A percentile compares a stretch with the other conserved stretches of the same genome.
phyloP scores from a whole-genome alignment of 2,329 filamentous ascomycete genomes.

The Gliomastix tumulicola region DNA sequence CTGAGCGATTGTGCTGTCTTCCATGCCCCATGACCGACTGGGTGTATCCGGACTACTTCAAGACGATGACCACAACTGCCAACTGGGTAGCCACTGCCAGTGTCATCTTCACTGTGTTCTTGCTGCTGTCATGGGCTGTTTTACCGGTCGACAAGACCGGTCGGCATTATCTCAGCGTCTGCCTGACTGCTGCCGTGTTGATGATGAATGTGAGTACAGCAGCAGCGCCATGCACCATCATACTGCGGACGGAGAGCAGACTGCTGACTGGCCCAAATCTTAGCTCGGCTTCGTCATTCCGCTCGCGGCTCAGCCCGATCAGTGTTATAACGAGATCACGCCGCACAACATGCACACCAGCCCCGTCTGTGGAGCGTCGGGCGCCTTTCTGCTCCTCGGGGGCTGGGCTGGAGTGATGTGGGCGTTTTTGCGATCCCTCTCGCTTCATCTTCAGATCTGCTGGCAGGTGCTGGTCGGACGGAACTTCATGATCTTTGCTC shows the following conservation, averaged over 20 bases:
- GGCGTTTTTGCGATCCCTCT: slow-evolving; percentile 84
- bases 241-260: neutral
- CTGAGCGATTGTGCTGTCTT: slow-evolving; percentile 66
- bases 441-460: slow-evolving; percentile 94
- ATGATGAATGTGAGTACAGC: slow-evolving; percentile 70
- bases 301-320: slow-evolving; percentile 66
- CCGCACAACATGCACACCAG: slow-evolving; percentile 86
- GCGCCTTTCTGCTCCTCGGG: slow-evolving; percentile 77
- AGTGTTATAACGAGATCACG: slow-evolving; percentile 87
- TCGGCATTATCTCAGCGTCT: slow-evolving; percentile 88
- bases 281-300: slow-evolving; percentile 92
- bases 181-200: slow-evolving; percentile 67
- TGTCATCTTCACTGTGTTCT: slow-evolving; percentile 63
- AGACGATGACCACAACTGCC: slow-evolving; percentile 54
- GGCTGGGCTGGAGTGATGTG: slow-evolving; percentile 82
- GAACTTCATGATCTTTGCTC: slow-evolving; percentile 81
- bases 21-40: slow-evolving; percentile 85
- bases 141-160: slow-evolving; percentile 85
- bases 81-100: slow-evolving; percentile 78
- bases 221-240: too few relatives aligned
- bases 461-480: slow-evolving; percentile 89
- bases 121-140: slow-evolving; percentile 72
- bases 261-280: too few relatives aligned
- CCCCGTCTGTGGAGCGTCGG: slow-evolving; percentile 79
- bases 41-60: slow-evolving; percentile 56